Conservation (phyloP, 495 filamentous ascomycete species). For the Annulohypoxylon maeteangense region DNA sequence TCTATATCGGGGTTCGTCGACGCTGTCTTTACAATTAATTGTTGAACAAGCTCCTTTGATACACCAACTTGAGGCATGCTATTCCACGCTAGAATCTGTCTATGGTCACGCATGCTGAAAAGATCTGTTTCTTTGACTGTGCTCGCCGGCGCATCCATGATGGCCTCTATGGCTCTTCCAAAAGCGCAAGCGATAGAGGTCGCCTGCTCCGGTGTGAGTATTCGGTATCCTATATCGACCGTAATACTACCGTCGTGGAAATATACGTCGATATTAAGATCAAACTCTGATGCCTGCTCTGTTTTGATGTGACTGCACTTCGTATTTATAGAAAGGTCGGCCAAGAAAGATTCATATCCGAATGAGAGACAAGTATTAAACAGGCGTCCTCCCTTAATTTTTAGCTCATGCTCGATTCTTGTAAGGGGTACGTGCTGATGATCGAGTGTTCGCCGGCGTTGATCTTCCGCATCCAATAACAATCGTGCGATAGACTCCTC, state of each 20-base stretch:
- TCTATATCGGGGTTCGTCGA: constrained; percentile 50
- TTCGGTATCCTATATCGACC: constrained; percentile 57
- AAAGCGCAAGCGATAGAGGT: constrained; percentile 54
- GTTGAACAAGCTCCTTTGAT: constrained; percentile 47
- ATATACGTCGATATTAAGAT: constrained; percentile 54
- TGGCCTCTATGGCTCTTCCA: constrained; percentile 55
- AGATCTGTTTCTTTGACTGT: constrained; percentile 54
- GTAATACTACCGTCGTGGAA: constrained; percentile 51
- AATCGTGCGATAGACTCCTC: constrained; percentile 47
- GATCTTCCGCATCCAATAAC: constrained; percentile 51
- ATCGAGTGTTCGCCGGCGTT: constrained; percentile 46
- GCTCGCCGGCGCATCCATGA: constrained; percentile 50
- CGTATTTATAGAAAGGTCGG: constrained; percentile 1
- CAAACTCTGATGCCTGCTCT: constrained; percentile 57
- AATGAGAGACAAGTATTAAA: constrained; percentile 61
- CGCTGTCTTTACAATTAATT: constrained; percentile 51
- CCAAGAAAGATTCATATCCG: constrained; percentile 50
- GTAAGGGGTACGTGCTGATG: constrained; percentile 58
- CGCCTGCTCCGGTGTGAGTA: constrained; percentile 56
- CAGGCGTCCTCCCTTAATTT: constrained; percentile 52
- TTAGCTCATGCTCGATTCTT: constrained; percentile 57
- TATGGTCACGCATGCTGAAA: constrained; percentile 56
- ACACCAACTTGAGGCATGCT: constrained; percentile 50
- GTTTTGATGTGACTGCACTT: constrained; percentile 52
- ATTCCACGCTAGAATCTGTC: constrained; percentile 55